A percentile compares a stretch with the other conserved stretches of the same genome.
Evolutionary conservation across 257 asterid genomes (phyloP).

Genomic region (Plantago major): DNA sequence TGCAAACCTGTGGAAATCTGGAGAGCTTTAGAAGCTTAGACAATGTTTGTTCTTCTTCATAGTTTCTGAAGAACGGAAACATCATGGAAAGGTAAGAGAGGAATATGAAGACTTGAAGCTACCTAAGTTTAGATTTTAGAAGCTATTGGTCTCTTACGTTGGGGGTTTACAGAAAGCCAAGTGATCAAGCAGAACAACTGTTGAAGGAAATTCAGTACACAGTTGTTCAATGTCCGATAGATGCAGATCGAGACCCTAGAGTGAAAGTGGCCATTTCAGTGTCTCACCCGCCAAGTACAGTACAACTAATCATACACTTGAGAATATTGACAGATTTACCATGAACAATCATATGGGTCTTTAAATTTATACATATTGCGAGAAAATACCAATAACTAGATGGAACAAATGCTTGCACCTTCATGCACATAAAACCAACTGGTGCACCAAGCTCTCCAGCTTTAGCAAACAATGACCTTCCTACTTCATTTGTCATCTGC

Average conservation of each 20-base stretch:
- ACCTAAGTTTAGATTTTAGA: neutral
- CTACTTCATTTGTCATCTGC: slow-evolving; percentile 86
- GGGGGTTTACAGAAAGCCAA: slow-evolving; percentile 84
- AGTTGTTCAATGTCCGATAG: slow-evolving; percentile 63
- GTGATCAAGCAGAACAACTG: slow-evolving; percentile 73
- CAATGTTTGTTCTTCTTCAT: slow-evolving; percentile 44
- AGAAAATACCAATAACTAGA: neutral
- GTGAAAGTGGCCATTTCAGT: slow-evolving; percentile 13
- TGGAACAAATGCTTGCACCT: slow-evolving; percentile 33
- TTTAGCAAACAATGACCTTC: slow-evolving; percentile 69
- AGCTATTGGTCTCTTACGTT: slow-evolving; percentile 39
- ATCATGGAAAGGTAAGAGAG: slow-evolving; percentile 10
- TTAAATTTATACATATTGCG: neutral
- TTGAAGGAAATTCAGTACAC: slow-evolving; percentile 74
- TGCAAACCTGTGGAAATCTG: slow-evolving; percentile 63
- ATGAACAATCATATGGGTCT: slow-evolving; percentile 6
- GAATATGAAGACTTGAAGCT: neutral
- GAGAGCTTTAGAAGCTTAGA: slow-evolving; percentile 55
- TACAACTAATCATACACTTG: no score
- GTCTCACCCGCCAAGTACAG: neutral
- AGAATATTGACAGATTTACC: neutral
- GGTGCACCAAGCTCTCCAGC: slow-evolving; percentile 86
- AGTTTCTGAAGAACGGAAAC: slow-evolving; percentile 35
- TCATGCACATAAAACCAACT: slow-evolving; percentile 90
- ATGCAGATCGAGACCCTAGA: slow-evolving; percentile 76